These are phyloP conservation scores for Ophiostoma montium DNA, from an alignment of 2,329 filamentous ascomycete genomes.

Conservation along the genomic window DNA sequence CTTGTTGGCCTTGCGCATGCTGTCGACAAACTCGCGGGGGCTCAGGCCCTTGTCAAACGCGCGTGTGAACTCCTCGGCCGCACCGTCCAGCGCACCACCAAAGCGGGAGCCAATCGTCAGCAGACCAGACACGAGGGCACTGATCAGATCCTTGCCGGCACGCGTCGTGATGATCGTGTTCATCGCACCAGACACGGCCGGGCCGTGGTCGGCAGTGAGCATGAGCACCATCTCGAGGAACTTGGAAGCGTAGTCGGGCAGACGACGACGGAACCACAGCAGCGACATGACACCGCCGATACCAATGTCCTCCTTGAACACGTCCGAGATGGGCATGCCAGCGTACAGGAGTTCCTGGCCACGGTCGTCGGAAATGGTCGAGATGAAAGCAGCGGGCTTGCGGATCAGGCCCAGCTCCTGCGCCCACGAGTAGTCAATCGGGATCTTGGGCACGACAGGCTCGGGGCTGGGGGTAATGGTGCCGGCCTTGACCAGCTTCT, in stretches of 20 bases:
- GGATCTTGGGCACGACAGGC: conserved; percentile 94
- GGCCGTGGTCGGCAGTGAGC: conserved; percentile 98
- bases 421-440: conserved; percentile 98
- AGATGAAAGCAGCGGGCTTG: conserved; percentile 99
- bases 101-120: conserved; percentile 97
- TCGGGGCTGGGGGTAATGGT: conserved; percentile 76
- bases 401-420: conserved; percentile 98
- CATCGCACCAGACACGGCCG: conserved; percentile 98
- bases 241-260: conserved; percentile 91
- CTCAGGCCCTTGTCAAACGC: conserved; percentile 96
- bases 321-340: conserved; percentile 99
- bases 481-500: conserved; percentile 72
- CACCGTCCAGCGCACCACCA: conserved; percentile 94
- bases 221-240: conserved; percentile 99
- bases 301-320: conserved; percentile 97
- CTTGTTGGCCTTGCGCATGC: conserved; percentile 99
- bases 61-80: conserved; percentile 95
- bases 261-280: conserved; percentile 96
- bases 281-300: conserved; percentile 99
- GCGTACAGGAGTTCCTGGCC: conserved; percentile 97
- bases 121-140: conserved; percentile 86
- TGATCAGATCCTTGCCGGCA: conserved; percentile 98
- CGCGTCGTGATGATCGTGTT: conserved; percentile 99
- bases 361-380: conserved; percentile 98
- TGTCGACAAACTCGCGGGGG: conserved; percentile 97